Evolutionary conservation across 192 early-diverging fungal species (phyloP).

Genomic region (Chytriomyces confervae): DNA sequence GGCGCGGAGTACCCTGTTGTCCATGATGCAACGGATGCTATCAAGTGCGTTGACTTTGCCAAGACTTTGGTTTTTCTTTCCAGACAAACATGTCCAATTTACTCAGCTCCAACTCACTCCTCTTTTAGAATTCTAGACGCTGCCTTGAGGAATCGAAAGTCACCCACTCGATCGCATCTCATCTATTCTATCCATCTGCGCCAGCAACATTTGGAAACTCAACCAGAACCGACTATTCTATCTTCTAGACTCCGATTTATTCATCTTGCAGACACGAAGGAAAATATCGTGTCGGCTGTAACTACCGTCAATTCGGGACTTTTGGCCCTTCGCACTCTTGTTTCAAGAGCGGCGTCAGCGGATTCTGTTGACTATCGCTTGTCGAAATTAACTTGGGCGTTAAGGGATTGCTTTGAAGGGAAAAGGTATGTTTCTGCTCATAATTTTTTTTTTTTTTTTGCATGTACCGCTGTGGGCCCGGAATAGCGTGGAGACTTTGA

Average conservation of each 20-base stretch:
- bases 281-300: neutral
- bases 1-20: too few relatives aligned
- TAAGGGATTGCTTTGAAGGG: conserved; percentile 13
- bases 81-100: too few relatives aligned
- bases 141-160: neutral
- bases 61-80: too few relatives aligned
- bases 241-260: conserved; percentile 1
- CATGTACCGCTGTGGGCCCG: too few relatives aligned
- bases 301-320: conserved; percentile 11
- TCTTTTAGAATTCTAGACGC: too few relatives aligned
- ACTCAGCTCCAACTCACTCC: too few relatives aligned
- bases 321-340: conserved; percentile 12
- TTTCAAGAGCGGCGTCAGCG: neutral
- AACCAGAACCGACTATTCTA: conserved; percentile 3
- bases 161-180: conserved; percentile 3
- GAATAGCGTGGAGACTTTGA: neutral
- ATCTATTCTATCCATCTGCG: conserved; percentile 5
- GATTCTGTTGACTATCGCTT: neutral
- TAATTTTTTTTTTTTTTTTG: neutral
- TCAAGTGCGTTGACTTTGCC: too few relatives aligned
- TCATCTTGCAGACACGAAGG: conserved; percentile 7
- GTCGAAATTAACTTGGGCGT: conserved; percentile 9
- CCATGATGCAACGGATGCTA: too few relatives aligned
- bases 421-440: neutral
- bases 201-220: conserved; percentile 1